Evolutionary conservation across 768 basidiomycete species (phyloP).

Genomic region (Phanerochaete sordida): DNA sequence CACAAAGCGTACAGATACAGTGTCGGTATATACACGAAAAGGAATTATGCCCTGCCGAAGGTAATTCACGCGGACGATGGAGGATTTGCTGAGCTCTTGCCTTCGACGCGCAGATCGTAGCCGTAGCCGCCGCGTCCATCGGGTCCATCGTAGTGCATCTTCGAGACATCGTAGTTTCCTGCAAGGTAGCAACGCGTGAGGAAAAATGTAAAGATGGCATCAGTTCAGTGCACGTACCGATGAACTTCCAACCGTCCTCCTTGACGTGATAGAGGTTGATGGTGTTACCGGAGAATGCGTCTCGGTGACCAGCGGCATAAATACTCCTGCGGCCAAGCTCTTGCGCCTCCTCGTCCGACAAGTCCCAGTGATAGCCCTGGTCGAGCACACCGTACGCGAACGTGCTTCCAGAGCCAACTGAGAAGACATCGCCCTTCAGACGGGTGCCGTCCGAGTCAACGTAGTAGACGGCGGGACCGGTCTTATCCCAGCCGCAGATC

Average conservation of each 20-base stretch:
- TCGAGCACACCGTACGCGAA: conserved; percentile 99
- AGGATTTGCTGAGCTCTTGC: conserved; percentile 50
- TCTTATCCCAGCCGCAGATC: conserved; percentile 99
- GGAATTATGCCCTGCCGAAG: conserved; percentile 18
- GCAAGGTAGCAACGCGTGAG: conserved; percentile 14
- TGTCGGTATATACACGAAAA: conserved; percentile 14
- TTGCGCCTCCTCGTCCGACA: conserved; percentile 89
- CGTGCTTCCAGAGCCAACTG: conserved; percentile 96
- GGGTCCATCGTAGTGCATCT: conserved; percentile 88
- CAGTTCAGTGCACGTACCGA: conserved; percentile 52
- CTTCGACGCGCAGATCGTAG: conserved; percentile 68
- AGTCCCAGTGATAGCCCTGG: conserved; percentile 91
- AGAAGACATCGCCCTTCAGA: conserved; percentile 96
- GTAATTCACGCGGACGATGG: conserved; percentile 28
- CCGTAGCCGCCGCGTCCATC: conserved; percentile 68
- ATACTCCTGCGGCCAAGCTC: conserved; percentile 93
- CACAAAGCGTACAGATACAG: conserved; percentile 12
- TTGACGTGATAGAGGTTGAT: conserved; percentile 96
- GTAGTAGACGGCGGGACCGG: conserved; percentile 93
- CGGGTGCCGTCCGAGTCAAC: conserved; percentile 97
- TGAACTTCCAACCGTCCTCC: conserved; percentile 93
- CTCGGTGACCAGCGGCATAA: conserved; percentile 95
- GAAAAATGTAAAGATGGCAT: neutral
- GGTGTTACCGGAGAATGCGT: conserved; percentile 94
- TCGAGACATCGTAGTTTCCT: conserved; percentile 92